Percentiles rank a stretch among this genome's conserved stretches.
phyloP scores from a whole-genome alignment of 1,284 basidiomycete genomes.

The Pterulicium gracile region DNA sequence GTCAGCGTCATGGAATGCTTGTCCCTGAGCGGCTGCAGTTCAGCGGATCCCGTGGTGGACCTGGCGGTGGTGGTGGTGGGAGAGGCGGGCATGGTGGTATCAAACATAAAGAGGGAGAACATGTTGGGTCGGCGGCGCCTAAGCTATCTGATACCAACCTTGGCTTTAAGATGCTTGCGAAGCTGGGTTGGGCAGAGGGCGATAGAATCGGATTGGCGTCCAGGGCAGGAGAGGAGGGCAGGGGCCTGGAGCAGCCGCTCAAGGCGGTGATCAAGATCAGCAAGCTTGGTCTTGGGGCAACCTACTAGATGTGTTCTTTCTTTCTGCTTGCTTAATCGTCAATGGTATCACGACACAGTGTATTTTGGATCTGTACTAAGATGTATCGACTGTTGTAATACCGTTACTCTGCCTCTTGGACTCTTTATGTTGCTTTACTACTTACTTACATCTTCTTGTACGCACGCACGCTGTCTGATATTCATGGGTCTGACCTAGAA shows the following conservation, averaged over 20 bases:
- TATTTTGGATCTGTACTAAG: no score
- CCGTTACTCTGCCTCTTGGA: no score
- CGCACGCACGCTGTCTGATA: no score
- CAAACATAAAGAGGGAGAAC: constrained; percentile 59
- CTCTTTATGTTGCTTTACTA: no score
- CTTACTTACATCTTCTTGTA: no score
- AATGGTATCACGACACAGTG: no score
- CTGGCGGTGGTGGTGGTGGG: constrained; percentile 21
- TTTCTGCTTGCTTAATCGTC: no score
- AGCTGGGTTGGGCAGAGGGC: constrained; percentile 74
- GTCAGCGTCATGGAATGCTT: constrained; percentile 15
- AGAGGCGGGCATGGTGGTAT: constrained; percentile 20
- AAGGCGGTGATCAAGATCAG: constrained; percentile 66
- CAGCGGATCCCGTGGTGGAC: constrained; percentile 19
- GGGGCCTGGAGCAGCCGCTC: constrained; percentile 51
- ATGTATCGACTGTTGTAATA: no score
- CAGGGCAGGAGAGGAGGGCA: neutral
- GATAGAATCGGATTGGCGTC: constrained; percentile 40
- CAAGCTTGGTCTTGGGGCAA: constrained; percentile 62
- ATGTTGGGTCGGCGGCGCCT: constrained; percentile 65
- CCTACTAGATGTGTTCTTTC: no score
- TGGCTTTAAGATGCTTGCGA: constrained; percentile 66
- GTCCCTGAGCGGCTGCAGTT: no score
- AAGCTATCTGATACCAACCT: constrained; percentile 62
- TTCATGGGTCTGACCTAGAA: no score